Conservation (phyloP, 768 basidiomycete genomes). For the Auricularia auricula-judae region DNA sequence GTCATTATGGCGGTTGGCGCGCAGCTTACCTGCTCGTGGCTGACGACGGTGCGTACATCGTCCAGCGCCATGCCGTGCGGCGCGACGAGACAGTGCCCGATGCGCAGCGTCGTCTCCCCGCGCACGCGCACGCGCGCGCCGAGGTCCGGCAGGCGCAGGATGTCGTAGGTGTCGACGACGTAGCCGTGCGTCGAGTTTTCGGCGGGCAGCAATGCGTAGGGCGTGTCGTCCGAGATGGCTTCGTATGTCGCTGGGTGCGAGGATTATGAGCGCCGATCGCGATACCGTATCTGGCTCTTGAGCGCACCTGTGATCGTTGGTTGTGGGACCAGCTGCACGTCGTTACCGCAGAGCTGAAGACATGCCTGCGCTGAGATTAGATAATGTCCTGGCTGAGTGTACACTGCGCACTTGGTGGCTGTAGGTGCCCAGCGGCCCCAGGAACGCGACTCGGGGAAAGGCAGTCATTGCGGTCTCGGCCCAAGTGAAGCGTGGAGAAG, state of each 20-base stretch:
- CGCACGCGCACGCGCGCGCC: slow-evolving; percentile 39
- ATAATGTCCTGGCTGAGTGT: background rate
- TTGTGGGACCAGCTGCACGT: background rate
- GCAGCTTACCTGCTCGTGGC: slow-evolving; percentile 62
- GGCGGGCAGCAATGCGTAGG: slow-evolving; percentile 62
- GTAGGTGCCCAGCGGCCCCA: slow-evolving; percentile 64
- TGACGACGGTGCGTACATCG: slow-evolving; percentile 49
- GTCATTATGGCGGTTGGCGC: background rate
- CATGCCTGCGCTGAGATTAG: background rate
- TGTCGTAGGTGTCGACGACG: slow-evolving; percentile 66
- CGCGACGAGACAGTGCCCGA: slow-evolving; percentile 63
- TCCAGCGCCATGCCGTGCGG: slow-evolving; percentile 42
- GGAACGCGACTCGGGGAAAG: slow-evolving; percentile 31
- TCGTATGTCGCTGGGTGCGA: slow-evolving; percentile 43
- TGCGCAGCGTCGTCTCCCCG: slow-evolving; percentile 46
- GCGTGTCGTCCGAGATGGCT: slow-evolving; percentile 30
- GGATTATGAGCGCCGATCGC: background rate
- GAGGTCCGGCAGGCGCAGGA: slow-evolving; percentile 32
- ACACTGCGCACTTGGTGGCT: slow-evolving; percentile 41
- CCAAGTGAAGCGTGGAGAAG: background rate
- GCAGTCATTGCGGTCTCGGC: background rate
- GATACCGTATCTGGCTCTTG: background rate
- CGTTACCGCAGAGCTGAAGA: slow-evolving; percentile 2
- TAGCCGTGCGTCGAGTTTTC: slow-evolving; percentile 69
- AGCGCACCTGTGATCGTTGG: slow-evolving; percentile 3